Evolutionary conservation across 305 asterid genomes (phyloP), one percentile per base, ranked within the genome.

Genomic region (Andrographis paniculata): DNA sequence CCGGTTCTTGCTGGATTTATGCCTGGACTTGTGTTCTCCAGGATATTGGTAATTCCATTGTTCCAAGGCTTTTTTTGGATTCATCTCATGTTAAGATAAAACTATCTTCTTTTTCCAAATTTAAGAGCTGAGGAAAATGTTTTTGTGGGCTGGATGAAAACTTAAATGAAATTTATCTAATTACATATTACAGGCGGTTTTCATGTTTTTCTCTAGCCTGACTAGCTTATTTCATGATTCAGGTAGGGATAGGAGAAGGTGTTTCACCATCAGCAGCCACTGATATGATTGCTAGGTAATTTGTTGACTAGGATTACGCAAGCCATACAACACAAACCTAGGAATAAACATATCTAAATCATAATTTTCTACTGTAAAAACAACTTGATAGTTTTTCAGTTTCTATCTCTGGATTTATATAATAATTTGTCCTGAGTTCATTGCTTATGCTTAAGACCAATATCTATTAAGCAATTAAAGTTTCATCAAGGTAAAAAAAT

Each of bases 171-270:
- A 14, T 30, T 46, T 37, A 5, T 17, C 53, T 21, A 35, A 49
- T n/a, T 12, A 24, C 22, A 52, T 24, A 52, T 48, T 30, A 30
- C 6, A 37, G 3, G 16, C 17, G 7, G 4, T 2, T n/a, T 2
- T 12, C 23, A 16, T n/a, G n/a, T 17, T 33, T 68, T 38, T 44
- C 14, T 28, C 38, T 45, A n/a, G 45, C 37, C 19, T 46, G 64
- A 65, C 54, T 54, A 43, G 50, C 58, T 33, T 28, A 48, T 56
- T 45, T 27, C 7, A 15, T 52, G 45, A 59, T 53, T 42, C 73
- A 91, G 99, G 99, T 91, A 22, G 99, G 99, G 40, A 87, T 91
- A 46, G 99, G 99, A 51, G 99, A 91, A 83, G 99, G 99, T 38
- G 96, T 91, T 61, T 91, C 99, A 21, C 99, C 99, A 28, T 77